Conservation (phyloP, 1,284 basidiomycete species). For the Ustilago curta region DNA sequence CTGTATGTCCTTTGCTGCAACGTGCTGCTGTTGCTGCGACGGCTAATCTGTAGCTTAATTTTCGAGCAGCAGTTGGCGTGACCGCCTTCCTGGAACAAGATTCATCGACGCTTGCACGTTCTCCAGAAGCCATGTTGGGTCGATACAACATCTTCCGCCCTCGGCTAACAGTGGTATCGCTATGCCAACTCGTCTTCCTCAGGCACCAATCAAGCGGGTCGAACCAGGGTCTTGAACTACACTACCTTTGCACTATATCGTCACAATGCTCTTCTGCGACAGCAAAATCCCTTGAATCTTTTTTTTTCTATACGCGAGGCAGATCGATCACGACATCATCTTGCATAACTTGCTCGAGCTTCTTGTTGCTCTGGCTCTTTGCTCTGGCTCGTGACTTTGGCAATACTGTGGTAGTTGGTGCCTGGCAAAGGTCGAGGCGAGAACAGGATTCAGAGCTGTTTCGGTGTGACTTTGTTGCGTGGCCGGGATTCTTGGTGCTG, state of each 20-base stretch:
- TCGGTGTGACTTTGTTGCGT: no score
- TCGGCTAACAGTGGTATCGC: background rate
- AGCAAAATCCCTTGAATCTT: constrained; percentile 6
- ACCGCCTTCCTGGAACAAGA: no score
- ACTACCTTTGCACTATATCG: constrained; percentile 8
- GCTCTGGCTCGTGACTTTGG: background rate
- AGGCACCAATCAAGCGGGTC: background rate
- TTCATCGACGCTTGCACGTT: no score
- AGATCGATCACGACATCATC: constrained; percentile 39
- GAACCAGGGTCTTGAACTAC: background rate
- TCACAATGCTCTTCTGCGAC: constrained; percentile 6
- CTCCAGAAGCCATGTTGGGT: no score
- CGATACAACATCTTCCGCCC: background rate
- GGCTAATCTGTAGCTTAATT: no score
- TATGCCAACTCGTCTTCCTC: no score
- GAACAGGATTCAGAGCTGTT: background rate
- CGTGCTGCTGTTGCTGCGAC: constrained; percentile 1
- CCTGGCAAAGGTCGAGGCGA: background rate
- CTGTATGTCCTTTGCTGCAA: no score
- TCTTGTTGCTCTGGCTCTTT: background rate
- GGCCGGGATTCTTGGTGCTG: background rate
- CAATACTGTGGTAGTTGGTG: background rate
- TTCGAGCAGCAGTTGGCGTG: no score
- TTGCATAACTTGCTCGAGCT: constrained; percentile 15
- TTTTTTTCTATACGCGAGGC: constrained; percentile 1